phyloP scores from a whole-genome alignment of 805 yeast genomes.

The Blastobotrys parvus region DNA sequence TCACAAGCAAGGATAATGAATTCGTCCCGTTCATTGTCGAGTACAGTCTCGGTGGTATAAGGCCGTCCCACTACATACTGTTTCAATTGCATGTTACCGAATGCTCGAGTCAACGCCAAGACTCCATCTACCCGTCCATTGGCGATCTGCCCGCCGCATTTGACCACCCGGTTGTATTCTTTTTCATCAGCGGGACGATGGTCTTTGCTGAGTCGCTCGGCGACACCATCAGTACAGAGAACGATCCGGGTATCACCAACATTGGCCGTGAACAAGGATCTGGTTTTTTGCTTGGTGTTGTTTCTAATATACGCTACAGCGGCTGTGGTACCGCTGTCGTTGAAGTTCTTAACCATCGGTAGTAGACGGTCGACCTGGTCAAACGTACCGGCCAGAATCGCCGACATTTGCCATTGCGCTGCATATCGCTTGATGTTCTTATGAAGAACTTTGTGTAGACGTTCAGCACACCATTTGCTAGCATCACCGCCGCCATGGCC shows the following conservation, averaged over 20 bases:
- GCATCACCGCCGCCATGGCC: constrained; percentile 95
- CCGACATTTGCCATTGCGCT: constrained; percentile 10
- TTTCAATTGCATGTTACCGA: constrained; percentile 88
- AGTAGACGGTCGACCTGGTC: constrained; percentile 65
- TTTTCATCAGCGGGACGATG: constrained; percentile 78
- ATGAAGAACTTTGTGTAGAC: constrained; percentile 56
- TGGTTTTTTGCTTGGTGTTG: constrained; percentile 6
- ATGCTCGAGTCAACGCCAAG: constrained; percentile 84
- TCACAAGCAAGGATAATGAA: constrained; percentile 90
- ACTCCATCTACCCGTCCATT: constrained; percentile 91
- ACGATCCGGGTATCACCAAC: constrained; percentile 91
- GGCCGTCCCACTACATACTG: constrained; percentile 82
- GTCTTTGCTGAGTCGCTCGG: constrained; percentile 76
- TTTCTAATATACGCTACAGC: constrained; percentile 70
- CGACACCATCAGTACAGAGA: constrained; percentile 56
- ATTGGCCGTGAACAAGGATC: constrained; percentile 86
- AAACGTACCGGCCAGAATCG: constrained; percentile 53
- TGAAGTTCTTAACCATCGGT: constrained; percentile 43
- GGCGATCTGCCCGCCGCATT: constrained; percentile 77
- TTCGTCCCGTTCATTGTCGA: constrained; percentile 46
- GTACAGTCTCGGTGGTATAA: constrained; percentile 69
- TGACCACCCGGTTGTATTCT: constrained; percentile 67
- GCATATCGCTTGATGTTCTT: constrained; percentile 30
- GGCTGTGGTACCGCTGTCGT: constrained; percentile 87
- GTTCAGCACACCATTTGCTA: constrained; percentile 90